phyloP scores from a whole-genome alignment of 352 stramenopile species.

The Phytophthora vignae region DNA sequence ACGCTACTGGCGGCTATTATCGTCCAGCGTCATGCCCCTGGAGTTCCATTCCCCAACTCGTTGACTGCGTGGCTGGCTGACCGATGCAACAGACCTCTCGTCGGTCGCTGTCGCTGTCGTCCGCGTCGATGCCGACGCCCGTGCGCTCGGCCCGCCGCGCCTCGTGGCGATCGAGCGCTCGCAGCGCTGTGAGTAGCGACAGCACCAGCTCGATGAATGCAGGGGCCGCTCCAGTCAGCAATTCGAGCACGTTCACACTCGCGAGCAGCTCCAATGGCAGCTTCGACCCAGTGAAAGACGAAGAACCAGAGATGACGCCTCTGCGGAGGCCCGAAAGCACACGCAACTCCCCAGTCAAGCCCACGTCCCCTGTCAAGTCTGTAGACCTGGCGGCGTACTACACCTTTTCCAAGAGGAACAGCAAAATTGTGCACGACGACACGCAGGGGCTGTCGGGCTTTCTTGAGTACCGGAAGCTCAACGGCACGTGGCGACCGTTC shows the following conservation, averaged over 20 bases:
- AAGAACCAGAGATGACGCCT: constrained; percentile 18
- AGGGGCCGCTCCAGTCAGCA: constrained; percentile 34
- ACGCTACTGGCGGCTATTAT: constrained; percentile 32
- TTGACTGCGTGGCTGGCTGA: not conserved
- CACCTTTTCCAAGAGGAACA: constrained; percentile 62
- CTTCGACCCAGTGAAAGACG: constrained; percentile 13
- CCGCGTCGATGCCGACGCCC: constrained; percentile 8
- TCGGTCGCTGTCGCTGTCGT: constrained; percentile 19
- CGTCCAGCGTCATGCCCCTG: constrained; percentile 18
- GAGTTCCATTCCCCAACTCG: constrained; percentile 25
- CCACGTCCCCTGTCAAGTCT: constrained; percentile 34
- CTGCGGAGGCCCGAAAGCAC: constrained; percentile 18
- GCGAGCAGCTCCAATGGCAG: constrained; percentile 22
- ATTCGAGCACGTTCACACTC: constrained; percentile 33
- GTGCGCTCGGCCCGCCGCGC: constrained; percentile 6
- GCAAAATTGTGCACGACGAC: constrained; percentile 58
- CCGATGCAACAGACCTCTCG: constrained; percentile 29
- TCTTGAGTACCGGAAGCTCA: constrained; percentile 75
- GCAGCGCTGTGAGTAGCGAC: constrained; percentile 31
- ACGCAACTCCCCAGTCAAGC: constrained; percentile 21
- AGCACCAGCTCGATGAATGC: constrained; percentile 27
- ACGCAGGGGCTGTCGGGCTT: constrained; percentile 55
- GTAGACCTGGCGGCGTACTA: constrained; percentile 71
- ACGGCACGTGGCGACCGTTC: constrained; percentile 78
- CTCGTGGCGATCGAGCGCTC: constrained; percentile 22